Evolutionary conservation across 1,284 basidiomycete species (phyloP).

Genomic region (Kwoniella shivajii): DNA sequence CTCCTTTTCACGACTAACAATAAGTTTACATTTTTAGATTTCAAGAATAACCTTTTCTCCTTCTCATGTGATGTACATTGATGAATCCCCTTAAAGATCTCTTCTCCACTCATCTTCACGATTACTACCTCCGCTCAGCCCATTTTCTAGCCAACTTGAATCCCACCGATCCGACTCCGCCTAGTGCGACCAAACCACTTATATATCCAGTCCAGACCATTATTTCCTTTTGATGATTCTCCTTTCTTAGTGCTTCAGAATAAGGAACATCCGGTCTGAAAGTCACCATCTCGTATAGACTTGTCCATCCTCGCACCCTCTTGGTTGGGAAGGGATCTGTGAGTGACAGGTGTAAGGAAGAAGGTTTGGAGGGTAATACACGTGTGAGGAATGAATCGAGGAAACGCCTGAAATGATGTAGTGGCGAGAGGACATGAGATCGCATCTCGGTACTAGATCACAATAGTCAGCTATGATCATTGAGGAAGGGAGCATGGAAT

Average conservation of each 20-base stretch:
- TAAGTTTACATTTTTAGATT: too few relatives aligned
- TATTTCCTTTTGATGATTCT: constrained; percentile 48
- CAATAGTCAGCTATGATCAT: neutral
- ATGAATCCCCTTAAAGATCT: too few relatives aligned
- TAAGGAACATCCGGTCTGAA: constrained; percentile 94
- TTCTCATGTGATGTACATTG: too few relatives aligned
- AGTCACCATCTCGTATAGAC: constrained; percentile 95
- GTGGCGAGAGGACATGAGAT: constrained; percentile 79
- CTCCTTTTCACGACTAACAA: too few relatives aligned
- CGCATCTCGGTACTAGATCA: constrained; percentile 83
- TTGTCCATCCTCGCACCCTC: constrained; percentile 76
- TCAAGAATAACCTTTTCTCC: too few relatives aligned
- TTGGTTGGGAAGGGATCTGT: constrained; percentile 50
- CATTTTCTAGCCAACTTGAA: constrained; percentile 18
- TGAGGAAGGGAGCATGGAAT: neutral
- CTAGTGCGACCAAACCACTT: constrained; percentile 10
- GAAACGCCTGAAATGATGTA: constrained; percentile 77
- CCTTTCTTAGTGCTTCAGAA: constrained; percentile 57
- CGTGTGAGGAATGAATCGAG: constrained; percentile 67
- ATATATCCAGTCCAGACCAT: constrained; percentile 27
- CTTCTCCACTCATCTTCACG: too few relatives aligned
- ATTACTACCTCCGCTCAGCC: constrained; percentile 14
- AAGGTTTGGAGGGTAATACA: constrained; percentile 63
- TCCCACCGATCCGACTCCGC: constrained; percentile 10
- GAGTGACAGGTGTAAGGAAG: constrained; percentile 59